Evolutionary conservation across 768 basidiomycete genomes (phyloP).

Genomic region (Pleurotus ostreatus): DNA sequence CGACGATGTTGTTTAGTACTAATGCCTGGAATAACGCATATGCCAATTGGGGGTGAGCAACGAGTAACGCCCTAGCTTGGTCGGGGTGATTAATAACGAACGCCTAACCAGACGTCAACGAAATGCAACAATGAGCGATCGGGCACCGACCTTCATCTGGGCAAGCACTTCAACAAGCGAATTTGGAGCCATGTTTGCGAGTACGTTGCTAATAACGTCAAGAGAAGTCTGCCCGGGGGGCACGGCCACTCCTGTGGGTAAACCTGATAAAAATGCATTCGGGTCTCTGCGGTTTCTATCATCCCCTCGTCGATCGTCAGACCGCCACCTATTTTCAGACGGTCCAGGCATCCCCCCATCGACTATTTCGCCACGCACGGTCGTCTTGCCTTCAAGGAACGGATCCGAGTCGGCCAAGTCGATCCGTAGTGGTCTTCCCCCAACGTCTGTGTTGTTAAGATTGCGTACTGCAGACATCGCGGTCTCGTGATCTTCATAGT

Average conservation of each 20-base stretch:
- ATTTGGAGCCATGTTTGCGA: conserved; percentile 78
- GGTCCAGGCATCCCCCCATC: conserved; percentile 63
- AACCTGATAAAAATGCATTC: conserved; percentile 51
- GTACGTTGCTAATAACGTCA: conserved; percentile 81
- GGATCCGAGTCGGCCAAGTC: conserved; percentile 94
- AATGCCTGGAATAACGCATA: conserved; percentile 97
- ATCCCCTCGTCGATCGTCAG: conserved; percentile 25
- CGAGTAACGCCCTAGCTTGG: conserved; percentile 75
- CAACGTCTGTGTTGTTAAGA: conserved; percentile 88
- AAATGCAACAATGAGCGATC: conserved; percentile 14
- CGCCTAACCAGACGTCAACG: conserved; percentile 46
- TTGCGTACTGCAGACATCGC: conserved; percentile 94
- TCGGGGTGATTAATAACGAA: conserved; percentile 91
- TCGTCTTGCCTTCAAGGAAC: conserved; percentile 87
- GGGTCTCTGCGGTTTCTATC: conserved; percentile 27
- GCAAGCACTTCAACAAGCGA: conserved; percentile 91
- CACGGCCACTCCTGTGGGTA: conserved; percentile 77
- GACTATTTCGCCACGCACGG: conserved; percentile 76
- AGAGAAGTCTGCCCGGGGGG: conserved; percentile 67
- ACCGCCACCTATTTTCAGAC: conserved; percentile 47
- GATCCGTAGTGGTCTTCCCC: conserved; percentile 88
- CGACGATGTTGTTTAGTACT: conserved; percentile 90
- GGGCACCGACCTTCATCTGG: conserved; percentile 88
- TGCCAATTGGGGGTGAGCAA: conserved; percentile 86
- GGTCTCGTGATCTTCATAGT: conserved; percentile 82